phyloP scores from a whole-genome alignment of 78 protist genomes.

The Dictyostelium intermedium region DNA sequence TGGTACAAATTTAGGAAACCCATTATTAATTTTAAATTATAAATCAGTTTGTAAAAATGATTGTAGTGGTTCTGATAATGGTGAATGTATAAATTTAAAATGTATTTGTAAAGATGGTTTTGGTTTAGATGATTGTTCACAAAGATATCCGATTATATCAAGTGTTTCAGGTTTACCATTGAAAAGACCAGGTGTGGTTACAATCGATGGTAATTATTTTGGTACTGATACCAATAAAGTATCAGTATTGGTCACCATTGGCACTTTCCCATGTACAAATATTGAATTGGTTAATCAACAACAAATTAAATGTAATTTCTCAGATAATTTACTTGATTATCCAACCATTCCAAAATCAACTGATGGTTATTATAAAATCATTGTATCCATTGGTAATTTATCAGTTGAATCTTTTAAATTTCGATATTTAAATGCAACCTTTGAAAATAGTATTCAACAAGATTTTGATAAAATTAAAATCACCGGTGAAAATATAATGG shows the following conservation, averaged over 20 bases:
- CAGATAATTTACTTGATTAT: not conserved
- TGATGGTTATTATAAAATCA: not conserved
- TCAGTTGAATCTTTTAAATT: not conserved
- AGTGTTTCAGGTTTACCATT: not conserved
- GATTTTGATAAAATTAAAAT: not conserved
- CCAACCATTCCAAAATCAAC: not conserved
- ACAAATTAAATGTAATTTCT: not conserved
- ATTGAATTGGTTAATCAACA: not conserved
- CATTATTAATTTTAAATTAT: not conserved
- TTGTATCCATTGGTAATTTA: not conserved
- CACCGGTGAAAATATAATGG: not conserved
- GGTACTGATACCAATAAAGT: not conserved
- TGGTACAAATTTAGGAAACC: not conserved
- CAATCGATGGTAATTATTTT: not conserved
- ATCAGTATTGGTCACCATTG: not conserved
- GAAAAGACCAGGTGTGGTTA: not conserved
- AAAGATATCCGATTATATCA: not conserved
- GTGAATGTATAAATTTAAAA: constrained; percentile 7
- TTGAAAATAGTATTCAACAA: not conserved
- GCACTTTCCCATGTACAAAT: not conserved
- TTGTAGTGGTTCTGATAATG: constrained; percentile 24
- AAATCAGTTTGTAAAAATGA: constrained; percentile 27
- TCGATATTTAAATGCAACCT: not conserved
- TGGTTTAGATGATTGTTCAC: constrained; percentile 18
- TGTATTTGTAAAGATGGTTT: constrained; percentile 11